These are phyloP conservation scores for Cercospora beticola DNA, from an alignment of 2,329 filamentous ascomycete genomes.

Conservation along the genomic window DNA sequence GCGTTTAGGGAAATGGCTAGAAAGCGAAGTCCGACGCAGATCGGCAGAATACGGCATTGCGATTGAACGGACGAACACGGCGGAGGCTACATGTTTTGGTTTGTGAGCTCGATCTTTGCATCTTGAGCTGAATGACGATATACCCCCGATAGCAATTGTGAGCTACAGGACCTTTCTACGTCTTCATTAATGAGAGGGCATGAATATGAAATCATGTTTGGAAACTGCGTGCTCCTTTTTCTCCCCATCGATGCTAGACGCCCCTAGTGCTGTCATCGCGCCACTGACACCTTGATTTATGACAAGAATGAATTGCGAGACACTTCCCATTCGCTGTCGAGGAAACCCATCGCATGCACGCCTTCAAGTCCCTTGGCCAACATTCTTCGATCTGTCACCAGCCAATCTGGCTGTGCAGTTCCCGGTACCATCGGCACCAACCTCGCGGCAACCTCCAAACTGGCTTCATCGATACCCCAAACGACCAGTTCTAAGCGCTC, in stretches of 20 bases:
- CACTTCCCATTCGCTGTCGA: conserved; percentile 56
- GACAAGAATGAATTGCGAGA: conserved; percentile 48
- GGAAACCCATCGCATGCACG: conserved; percentile 55
- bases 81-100: background rate
- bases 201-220: background rate
- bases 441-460: conserved; percentile 52
- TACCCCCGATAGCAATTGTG: background rate
- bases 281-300: too few species aligned
- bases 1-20: background rate
- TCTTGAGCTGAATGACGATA: conserved; percentile 1
- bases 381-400: conserved; percentile 49
- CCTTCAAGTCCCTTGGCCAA: conserved; percentile 55
- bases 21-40: background rate
- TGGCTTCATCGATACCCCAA: conserved; percentile 53
- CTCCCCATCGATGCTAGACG: too few species aligned
- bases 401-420: conserved; percentile 58
- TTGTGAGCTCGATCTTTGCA: conserved; percentile 1
- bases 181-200: background rate
- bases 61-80: background rate
- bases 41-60: background rate
- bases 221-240: background rate
- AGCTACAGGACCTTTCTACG: conserved; percentile 2
- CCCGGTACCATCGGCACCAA: conserved; percentile 58
- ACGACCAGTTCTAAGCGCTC: conserved; percentile 56
- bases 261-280: too few species aligned